These are phyloP conservation scores for Microstegium vimineum DNA, from an alignment of 176 grass and related monocot genomes.

Conservation along the genomic window DNA sequence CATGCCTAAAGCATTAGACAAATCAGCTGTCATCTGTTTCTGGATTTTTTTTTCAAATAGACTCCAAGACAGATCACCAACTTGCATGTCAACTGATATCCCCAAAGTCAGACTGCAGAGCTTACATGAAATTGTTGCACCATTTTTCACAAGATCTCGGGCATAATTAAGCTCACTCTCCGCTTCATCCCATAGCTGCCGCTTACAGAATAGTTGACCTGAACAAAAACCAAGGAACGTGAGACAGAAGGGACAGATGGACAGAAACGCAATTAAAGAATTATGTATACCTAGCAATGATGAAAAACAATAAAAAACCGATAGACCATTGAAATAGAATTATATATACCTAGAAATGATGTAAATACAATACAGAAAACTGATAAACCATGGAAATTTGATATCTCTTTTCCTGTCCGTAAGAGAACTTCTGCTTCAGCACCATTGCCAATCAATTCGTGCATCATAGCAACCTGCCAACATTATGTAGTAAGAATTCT, in stretches of 20 bases:
- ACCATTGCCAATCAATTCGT: conserved; percentile 72
- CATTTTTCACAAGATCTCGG: conserved; percentile 40
- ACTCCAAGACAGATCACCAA: conserved; percentile 61
- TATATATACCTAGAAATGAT: conserved; percentile 57
- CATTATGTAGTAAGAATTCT: background rate
- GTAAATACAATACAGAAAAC: conserved; percentile 65
- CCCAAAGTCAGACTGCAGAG: conserved; percentile 50
- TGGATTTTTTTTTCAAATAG: conserved; percentile 47
- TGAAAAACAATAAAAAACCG: background rate
- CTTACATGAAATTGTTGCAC: conserved; percentile 50
- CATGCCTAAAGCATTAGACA: conserved; percentile 53
- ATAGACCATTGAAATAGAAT: background rate
- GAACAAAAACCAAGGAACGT: conserved; percentile 22
- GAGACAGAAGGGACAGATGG: background rate
- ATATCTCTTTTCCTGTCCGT: conserved; percentile 68
- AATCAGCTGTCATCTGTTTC: conserved; percentile 26
- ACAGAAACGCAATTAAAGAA: conserved; percentile 17
- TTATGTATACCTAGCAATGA: background rate
- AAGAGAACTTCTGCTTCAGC: conserved; percentile 76
- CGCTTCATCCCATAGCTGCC: conserved; percentile 54
- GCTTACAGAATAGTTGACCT: conserved; percentile 84
- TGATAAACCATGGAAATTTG: conserved; percentile 44
- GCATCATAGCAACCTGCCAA: conserved; percentile 57
- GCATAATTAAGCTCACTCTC: conserved; percentile 57
- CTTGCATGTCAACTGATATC: conserved; percentile 60